phyloP scores from a whole-genome alignment of 257 asterid genomes.

The Solanum piurae region DNA sequence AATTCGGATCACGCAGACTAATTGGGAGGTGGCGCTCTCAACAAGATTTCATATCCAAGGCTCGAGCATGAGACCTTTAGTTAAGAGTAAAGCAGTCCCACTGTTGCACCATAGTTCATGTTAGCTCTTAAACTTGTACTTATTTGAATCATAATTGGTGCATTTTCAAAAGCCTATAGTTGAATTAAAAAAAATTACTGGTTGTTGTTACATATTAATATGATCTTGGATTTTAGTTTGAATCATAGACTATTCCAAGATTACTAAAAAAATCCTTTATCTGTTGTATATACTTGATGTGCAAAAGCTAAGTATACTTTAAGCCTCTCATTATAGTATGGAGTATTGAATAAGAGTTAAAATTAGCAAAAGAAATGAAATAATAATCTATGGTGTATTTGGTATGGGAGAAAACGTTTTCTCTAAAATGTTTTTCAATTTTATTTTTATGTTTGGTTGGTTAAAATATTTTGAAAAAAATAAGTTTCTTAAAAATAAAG shows the following conservation, averaged over 20 bases:
- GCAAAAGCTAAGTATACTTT: no score
- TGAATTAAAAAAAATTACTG: neutral
- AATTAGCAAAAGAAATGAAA: no score
- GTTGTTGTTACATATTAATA: neutral
- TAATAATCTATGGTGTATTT: neutral
- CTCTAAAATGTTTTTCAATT: no score
- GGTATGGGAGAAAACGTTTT: neutral
- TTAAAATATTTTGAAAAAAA: neutral
- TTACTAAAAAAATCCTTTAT: no score
- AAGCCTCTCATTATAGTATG: neutral
- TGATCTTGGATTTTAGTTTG: neutral
- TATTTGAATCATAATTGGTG: neutral
- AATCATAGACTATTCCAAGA: neutral
- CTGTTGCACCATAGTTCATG: neutral
- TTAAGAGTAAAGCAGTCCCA: neutral
- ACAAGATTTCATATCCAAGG: neutral
- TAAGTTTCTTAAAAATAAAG: no score
- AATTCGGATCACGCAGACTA: accelerated
- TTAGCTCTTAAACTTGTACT: neutral
- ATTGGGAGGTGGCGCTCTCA: accelerated
- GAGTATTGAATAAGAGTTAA: neutral
- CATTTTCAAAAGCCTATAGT: neutral
- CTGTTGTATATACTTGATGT: no score
- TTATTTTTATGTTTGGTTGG: neutral
- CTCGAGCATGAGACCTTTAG: neutral